These are phyloP conservation scores for Erysimum cheiri DNA, from an alignment of 441 rosid genomes.

Conservation along the genomic window DNA sequence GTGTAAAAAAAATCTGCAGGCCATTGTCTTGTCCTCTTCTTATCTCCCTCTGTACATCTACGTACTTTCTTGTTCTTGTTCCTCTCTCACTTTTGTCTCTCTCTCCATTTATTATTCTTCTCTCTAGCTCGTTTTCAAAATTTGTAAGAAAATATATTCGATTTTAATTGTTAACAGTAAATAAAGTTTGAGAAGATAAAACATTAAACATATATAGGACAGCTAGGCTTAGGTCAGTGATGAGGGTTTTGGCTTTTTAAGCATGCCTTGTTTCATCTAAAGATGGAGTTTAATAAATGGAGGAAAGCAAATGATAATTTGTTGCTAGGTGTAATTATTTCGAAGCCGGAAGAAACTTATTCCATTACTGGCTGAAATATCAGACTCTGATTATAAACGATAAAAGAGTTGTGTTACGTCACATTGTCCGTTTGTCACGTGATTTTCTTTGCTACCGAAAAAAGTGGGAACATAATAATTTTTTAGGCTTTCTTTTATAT, in stretches of 20 bases:
- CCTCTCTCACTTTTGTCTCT: constrained; percentile 37
- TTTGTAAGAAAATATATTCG: not conserved
- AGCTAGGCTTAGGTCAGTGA: constrained; percentile 19
- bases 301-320: not conserved
- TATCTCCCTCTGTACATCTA: constrained; percentile 42
- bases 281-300: not conserved
- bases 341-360: not conserved
- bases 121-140: constrained; percentile 12
- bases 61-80: constrained; percentile 45
- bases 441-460: constrained; percentile 1
- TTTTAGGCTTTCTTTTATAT: not conserved
- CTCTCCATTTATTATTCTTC: constrained; percentile 23
- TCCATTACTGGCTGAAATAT: constrained; percentile 16
- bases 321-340: constrained; percentile 12
- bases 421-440: constrained; percentile 34
- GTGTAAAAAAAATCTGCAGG: constrained; percentile 37
- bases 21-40: constrained; percentile 47
- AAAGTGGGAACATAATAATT: constrained; percentile 24
- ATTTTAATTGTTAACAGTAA: not conserved
- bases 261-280: constrained; percentile 5
- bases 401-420: constrained; percentile 17
- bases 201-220: not conserved
- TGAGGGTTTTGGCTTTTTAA: constrained; percentile 10
- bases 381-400: not conserved
- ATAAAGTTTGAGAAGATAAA: not conserved